These are phyloP conservation scores for Hypoxylon cercidicola DNA, from an alignment of 495 filamentous ascomycete genomes.

Conservation along the genomic window DNA sequence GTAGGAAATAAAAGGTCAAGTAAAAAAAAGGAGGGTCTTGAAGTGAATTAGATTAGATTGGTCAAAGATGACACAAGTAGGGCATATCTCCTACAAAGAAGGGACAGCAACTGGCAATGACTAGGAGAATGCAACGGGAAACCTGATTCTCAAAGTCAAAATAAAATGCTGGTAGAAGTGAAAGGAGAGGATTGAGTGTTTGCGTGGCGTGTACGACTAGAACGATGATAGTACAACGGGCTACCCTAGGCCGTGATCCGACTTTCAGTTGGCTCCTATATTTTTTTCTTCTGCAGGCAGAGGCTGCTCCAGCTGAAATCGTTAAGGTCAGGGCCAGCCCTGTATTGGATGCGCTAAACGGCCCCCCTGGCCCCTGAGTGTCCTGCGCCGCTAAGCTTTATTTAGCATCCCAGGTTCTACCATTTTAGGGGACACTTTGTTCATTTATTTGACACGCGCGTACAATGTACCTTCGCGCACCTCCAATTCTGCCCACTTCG, in stretches of 20 bases:
- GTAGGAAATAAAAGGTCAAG: constrained; percentile 18
- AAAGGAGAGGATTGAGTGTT: constrained; percentile 21
- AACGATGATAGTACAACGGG: constrained; percentile 34
- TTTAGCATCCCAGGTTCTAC: constrained; percentile 28
- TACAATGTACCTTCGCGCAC: constrained; percentile 13
- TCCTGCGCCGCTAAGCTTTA: constrained; percentile 35
- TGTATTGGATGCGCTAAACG: constrained; percentile 30
- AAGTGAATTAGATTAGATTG: constrained; percentile 41
- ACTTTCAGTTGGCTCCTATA: constrained; percentile 29
- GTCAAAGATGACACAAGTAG: constrained; percentile 40
- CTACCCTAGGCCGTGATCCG: constrained; percentile 38
- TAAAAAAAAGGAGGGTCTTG: constrained; percentile 36
- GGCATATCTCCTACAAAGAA: constrained; percentile 38
- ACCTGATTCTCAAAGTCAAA: constrained; percentile 27
- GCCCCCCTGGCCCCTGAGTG: constrained; percentile 16
- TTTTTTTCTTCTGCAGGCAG: constrained; percentile 18
- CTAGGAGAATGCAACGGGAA: constrained; percentile 28
- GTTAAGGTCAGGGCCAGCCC: constrained; percentile 21
- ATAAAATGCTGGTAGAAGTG: constrained; percentile 17
- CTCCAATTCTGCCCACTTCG: background rate
- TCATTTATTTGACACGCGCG: constrained; percentile 38
- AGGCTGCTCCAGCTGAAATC: constrained; percentile 31
- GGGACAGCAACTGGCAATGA: constrained; percentile 19
- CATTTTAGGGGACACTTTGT: constrained; percentile 35
- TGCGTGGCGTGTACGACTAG: constrained; percentile 43